Base-by-base conservation (phyloP, 1,284 basidiomycete genomes). In the Sanghuangporus sanghuang region DNA sequence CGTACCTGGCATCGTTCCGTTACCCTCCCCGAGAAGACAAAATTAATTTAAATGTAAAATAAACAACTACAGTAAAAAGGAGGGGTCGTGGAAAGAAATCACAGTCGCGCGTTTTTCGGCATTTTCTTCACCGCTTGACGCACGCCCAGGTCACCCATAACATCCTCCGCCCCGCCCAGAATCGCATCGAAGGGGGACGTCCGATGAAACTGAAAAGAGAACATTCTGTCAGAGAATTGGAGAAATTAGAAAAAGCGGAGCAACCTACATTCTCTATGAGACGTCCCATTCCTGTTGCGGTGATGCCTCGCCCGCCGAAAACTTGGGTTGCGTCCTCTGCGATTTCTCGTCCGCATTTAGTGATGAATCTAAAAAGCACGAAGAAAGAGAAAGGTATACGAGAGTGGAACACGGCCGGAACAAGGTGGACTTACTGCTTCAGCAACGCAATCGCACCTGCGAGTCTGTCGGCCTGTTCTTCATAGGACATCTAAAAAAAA, bases 401-500 rank as follows among this genome's bases (percentile, higher is more conserved):
- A 38, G 36, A 35, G 39, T 54, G 46, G 39, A 63, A 32, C 11
- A 65, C 16, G 38, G 4, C 27, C 27, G 18, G 27, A 32, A 50
- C 49, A 27, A 14, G 9, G 16, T 11, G 57, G 21, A 75, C 83
- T 48, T 68, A 89, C 85, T 87, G 85, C 72, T 90, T 90, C 66
- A 88, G 73, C 35, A 90, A 75, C 6, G 85, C 89, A 66, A 91
- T 91, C 5, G 86, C 83, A 3, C 89, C 90, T 7, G 89, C 90
- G 7, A 92, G 75, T 68, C 86, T 87, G 67, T 84, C 83, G 0
- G 88, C 84, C 77, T 95, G 94, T 73, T 96, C 85, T 64, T 82
- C 83, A 74, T 98, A 91, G 59, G 78, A 80, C 88, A 90, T 90
- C 89, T 90, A 63, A 14, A 62, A 35, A 35, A 59, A 6, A 57